Evolutionary conservation across 176 grass and related monocot species (phyloP).

Genomic region (Phoenix dactylifera): DNA sequence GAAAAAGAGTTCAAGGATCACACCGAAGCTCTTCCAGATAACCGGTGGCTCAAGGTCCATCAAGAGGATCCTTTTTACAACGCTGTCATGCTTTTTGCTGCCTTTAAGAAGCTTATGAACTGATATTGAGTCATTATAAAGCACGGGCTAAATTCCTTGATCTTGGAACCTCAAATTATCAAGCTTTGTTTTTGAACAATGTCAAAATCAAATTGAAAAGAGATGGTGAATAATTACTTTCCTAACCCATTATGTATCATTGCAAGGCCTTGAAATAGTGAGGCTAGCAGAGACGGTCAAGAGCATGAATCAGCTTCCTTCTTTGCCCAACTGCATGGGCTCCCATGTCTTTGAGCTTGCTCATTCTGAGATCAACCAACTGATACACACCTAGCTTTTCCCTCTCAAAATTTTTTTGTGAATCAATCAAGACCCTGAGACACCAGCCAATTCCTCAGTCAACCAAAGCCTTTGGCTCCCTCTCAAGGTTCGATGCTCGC

Average conservation of each 20-base stretch:
- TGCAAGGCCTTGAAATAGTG: background rate
- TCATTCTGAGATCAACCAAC: constrained; percentile 25
- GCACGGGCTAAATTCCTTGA: too few species aligned
- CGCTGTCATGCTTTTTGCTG: too few species aligned
- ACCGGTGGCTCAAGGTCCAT: too few species aligned
- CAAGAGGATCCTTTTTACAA: too few species aligned
- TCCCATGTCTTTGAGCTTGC: constrained; percentile 31
- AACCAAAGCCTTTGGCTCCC: constrained; percentile 14
- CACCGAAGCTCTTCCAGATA: too few species aligned
- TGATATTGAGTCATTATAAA: too few species aligned
- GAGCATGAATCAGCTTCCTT: constrained; percentile 31
- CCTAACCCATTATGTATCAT: background rate
- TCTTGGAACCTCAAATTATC: too few species aligned
- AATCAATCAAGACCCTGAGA: constrained; percentile 16
- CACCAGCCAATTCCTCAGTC: constrained; percentile 24
- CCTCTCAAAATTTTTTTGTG: constrained; percentile 20
- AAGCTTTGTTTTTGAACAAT: too few species aligned
- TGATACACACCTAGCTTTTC: constrained; percentile 26
- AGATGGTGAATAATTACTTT: background rate
- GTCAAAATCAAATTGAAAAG: too few species aligned
- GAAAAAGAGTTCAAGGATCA: too few species aligned
- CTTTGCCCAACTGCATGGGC: constrained; percentile 28
- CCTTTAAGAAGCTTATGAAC: too few species aligned
- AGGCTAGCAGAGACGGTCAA: constrained; percentile 16
- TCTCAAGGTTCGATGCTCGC: constrained; percentile 14